Evolutionary conservation across 148 eudicot species (phyloP), one percentile per base, ranked within the genome.

Genomic region (Drosera capensis): DNA sequence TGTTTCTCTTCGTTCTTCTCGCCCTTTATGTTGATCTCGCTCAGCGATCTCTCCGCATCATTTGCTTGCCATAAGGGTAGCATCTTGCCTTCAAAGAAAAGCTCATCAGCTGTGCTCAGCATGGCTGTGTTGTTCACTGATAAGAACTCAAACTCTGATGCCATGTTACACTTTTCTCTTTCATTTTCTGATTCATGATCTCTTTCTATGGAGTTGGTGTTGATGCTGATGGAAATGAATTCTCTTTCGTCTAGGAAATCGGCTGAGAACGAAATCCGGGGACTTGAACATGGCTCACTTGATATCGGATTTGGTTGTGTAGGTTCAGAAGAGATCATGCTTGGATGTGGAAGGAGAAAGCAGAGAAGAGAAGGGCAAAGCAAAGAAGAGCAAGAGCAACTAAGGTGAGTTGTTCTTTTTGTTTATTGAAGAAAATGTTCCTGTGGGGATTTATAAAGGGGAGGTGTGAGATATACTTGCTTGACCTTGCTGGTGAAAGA

Each of bases 71-170:
- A 60, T 29, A 48, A 74, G 0, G 86, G 81, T 6, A 71, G 68
- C 22, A 73, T 14, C 15, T 78, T 78, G 1, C 85, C 80, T 34
- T 78, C 80, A 14, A 43, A 67, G n/a, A 78, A 64, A 7, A 73
- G 51, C 65, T 78, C 77, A 25, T 78, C 85, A 0, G 80, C 80
- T n/a, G n/a, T n/a, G 2, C 74, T 47, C 15, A 58, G 36, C 79
- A 78, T 52, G 8, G 45, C 71, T 16, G 43, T 35, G 31, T 60
- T 24, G 45, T 65, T 57, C 39, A 15, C 58, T 0, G 75, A 69
- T 9, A 69, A 58, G 52, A 70, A 73, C 58, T 70, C 79, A 22
- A 73, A 77, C 5, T 77, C 76, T 1, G 54, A 41, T 0, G 20
- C 56, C 2, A 22, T 26, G 9, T 25, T 45, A 21, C 7, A 41